A percentile compares a stretch with the other conserved stretches of the same genome.
These are phyloP conservation scores for Thermochaetoides thermophila DNA, from an alignment of 495 filamentous ascomycete species.

Conservation along the genomic window DNA sequence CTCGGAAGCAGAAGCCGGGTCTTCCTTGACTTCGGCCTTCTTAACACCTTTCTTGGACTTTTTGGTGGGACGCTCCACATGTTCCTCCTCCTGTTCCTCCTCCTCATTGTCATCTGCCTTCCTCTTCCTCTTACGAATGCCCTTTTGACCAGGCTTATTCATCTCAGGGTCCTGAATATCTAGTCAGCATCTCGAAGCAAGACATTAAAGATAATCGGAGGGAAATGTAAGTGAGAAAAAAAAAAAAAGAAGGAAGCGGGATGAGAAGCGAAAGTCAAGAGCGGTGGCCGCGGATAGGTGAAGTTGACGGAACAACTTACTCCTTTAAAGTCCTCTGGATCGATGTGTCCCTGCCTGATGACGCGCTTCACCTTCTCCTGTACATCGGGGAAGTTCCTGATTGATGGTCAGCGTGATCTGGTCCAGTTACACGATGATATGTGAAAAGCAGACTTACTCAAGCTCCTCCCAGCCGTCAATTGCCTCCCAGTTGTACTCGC, in stretches of 20 bases:
- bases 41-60: constrained; percentile 12
- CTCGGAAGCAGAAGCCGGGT: constrained; percentile 17
- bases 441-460: constrained; percentile 24
- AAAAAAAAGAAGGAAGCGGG: too few species aligned
- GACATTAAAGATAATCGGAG: too few species aligned
- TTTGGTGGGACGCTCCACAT: constrained; percentile 13
- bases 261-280: neutral
- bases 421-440: neutral
- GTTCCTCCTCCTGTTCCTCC: constrained; percentile 11
- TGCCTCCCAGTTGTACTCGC: constrained; percentile 26
- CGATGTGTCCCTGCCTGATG: constrained; percentile 55
- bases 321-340: constrained; percentile 63
- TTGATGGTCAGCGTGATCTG: constrained; percentile 1
- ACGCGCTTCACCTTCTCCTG: constrained; percentile 49
- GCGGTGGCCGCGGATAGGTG: too few species aligned
- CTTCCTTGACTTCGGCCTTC: constrained; percentile 16
- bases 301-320: constrained; percentile 31
- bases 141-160: constrained; percentile 48
- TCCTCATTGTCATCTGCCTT: constrained; percentile 14
- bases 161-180: constrained; percentile 51
- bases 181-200: too few species aligned
- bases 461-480: constrained; percentile 66
- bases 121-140: constrained; percentile 24
- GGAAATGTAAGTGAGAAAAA: too few species aligned
- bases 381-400: constrained; percentile 27